A percentile compares a stretch with the other conserved stretches of the same genome.
Conservation (phyloP, 805 yeast species). For the Candida awuae region DNA sequence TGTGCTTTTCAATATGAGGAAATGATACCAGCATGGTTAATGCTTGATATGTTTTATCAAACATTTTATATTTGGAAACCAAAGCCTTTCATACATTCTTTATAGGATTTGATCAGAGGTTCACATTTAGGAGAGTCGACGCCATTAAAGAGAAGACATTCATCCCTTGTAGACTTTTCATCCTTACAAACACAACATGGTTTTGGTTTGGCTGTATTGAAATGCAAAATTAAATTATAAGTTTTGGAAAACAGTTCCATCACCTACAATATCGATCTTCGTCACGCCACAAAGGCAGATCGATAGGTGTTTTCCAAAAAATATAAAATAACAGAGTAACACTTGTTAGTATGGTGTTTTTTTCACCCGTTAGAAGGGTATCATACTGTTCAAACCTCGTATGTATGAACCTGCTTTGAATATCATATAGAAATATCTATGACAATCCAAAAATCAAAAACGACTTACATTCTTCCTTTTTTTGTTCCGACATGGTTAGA, state of each 20-base stretch:
- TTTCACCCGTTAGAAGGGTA: too few relatives aligned
- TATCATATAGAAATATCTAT: too few relatives aligned
- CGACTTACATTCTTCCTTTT: conserved; percentile 20
- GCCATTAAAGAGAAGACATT: conserved; percentile 76
- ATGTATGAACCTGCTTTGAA: too few relatives aligned
- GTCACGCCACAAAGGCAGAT: too few relatives aligned
- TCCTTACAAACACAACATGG: conserved; percentile 95
- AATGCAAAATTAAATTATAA: background rate
- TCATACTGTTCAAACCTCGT: too few relatives aligned
- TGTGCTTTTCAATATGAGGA: background rate
- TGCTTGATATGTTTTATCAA: too few relatives aligned
- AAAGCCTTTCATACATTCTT: conserved; percentile 82
- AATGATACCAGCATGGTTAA: too few relatives aligned
- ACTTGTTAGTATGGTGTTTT: conserved; percentile 3
- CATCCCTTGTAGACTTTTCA: conserved; percentile 56
- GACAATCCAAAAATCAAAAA: background rate
- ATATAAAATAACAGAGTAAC: too few relatives aligned
- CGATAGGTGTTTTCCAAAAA: too few relatives aligned
- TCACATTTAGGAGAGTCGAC: conserved; percentile 79
- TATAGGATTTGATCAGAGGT: conserved; percentile 62
- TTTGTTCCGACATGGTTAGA: conserved; percentile 18
- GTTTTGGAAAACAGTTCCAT: background rate
- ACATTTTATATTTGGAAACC: conserved; percentile 56
- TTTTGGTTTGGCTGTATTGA: conserved; percentile 52
- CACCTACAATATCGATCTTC: background rate